Evolutionary conservation across 805 yeast genomes (phyloP).

Genomic region (Starmerella kuoi): DNA sequence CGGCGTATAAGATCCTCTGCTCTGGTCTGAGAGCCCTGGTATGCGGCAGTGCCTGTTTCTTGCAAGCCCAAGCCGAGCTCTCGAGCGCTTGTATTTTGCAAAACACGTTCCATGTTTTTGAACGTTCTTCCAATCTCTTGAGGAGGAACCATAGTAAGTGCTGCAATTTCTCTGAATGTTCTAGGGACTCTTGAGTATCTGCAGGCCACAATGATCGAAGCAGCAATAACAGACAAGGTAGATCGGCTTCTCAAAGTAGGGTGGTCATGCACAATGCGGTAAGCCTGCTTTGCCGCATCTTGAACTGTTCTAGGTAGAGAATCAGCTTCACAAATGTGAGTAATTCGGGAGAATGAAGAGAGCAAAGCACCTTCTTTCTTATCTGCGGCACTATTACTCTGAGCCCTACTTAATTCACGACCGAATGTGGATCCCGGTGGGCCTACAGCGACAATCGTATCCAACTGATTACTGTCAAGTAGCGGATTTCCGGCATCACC

Average conservation of each 20-base stretch:
- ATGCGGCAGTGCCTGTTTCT: constrained; percentile 22
- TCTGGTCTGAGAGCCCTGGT: constrained; percentile 68
- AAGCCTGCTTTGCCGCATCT: constrained; percentile 95
- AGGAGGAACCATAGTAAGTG: constrained; percentile 82
- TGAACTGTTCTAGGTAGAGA: constrained; percentile 89
- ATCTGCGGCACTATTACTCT: constrained; percentile 72
- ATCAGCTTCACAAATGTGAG: constrained; percentile 95
- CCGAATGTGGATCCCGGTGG: constrained; percentile 77
- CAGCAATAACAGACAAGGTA: constrained; percentile 91
- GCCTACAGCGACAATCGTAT: constrained; percentile 80
- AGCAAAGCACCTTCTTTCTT: constrained; percentile 77
- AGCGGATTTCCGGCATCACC: constrained; percentile 94
- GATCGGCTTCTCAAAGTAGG: constrained; percentile 77
- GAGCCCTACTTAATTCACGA: constrained; percentile 84
- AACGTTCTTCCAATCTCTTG: constrained; percentile 90
- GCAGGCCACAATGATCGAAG: constrained; percentile 88
- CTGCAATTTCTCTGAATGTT: constrained; percentile 91
- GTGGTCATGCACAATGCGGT: constrained; percentile 80
- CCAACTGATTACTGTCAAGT: constrained; percentile 79
- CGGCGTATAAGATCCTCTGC: constrained; percentile 93
- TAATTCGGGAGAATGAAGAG: constrained; percentile 77
- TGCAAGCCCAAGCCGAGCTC: constrained; percentile 27
- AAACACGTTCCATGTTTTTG: constrained; percentile 64
- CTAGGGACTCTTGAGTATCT: constrained; percentile 88
- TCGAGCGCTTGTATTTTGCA: constrained; percentile 28